These are phyloP conservation scores for Physcomitrium patens DNA, from an alignment of 225 moss, liverwort and hornwort species.

Conservation along the genomic window DNA sequence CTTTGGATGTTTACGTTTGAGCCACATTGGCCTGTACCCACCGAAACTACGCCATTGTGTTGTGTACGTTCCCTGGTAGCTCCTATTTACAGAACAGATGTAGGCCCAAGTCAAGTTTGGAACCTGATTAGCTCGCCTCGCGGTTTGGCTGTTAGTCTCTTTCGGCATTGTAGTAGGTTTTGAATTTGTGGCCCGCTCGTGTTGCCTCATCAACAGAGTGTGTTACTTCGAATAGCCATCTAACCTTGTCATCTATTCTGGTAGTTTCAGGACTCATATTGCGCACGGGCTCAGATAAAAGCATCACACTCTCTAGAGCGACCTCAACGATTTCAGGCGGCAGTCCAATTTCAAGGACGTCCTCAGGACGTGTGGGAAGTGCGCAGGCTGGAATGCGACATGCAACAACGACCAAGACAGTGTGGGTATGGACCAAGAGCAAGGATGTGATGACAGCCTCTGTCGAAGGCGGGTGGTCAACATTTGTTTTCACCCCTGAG, in stretches of 20 bases:
- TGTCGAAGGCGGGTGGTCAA: slow-evolving; percentile 81
- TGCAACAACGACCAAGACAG: slow-evolving; percentile 42
- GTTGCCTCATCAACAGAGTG: not conserved
- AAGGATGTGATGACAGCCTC: slow-evolving; percentile 89
- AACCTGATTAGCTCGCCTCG: not conserved
- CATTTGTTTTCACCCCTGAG: slow-evolving; percentile 70
- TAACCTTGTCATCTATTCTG: slow-evolving; percentile 7
- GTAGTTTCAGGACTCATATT: slow-evolving; percentile 33
- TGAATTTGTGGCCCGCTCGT: slow-evolving; percentile 6
- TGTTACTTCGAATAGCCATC: not conserved
- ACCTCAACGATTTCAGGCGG: no score
- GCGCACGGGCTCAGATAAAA: slow-evolving; percentile 28
- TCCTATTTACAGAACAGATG: not conserved
- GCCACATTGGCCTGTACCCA: not conserved
- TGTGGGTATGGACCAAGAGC: slow-evolving; percentile 85
- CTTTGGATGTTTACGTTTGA: not conserved
- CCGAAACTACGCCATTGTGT: slow-evolving; percentile 17
- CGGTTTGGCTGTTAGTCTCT: not conserved
- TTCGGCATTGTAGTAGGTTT: not conserved
- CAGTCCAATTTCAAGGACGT: slow-evolving; percentile 2
- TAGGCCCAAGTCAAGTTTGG: not conserved
- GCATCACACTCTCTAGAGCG: slow-evolving; percentile 18
- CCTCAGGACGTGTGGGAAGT: slow-evolving; percentile 21
- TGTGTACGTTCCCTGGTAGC: not conserved
- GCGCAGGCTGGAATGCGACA: slow-evolving; percentile 29